Evolutionary conservation across 495 filamentous ascomycete species (phyloP).

Genomic region (Lophiostoma macrostomum): DNA sequence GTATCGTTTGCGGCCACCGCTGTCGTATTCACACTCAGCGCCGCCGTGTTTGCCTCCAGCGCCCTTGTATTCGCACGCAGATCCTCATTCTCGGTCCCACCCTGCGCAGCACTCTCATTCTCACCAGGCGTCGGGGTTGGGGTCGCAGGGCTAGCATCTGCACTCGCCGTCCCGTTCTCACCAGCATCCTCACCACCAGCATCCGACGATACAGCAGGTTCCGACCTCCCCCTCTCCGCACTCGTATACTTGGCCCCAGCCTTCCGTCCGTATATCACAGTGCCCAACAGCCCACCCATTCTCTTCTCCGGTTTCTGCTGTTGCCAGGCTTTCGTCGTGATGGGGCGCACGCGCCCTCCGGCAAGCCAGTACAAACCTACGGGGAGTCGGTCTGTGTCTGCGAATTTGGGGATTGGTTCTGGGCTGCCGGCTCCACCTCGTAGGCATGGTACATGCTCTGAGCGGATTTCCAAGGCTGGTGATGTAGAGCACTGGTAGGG

Average conservation of each 20-base stretch:
- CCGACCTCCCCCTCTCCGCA: neutral
- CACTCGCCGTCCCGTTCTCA: too few relatives aligned
- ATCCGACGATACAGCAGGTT: too few relatives aligned
- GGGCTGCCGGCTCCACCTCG: neutral
- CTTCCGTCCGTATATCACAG: conserved; percentile 10
- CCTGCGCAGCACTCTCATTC: too few relatives aligned
- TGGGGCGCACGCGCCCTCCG: neutral
- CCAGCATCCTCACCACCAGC: too few relatives aligned
- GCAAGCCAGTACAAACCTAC: conserved; percentile 3
- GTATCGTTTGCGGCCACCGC: too few relatives aligned
- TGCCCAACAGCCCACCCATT: conserved; percentile 20
- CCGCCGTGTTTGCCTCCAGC: too few relatives aligned
- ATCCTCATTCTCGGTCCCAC: too few relatives aligned
- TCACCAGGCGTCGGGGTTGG: too few relatives aligned
- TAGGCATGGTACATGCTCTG: neutral
- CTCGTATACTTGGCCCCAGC: conserved; percentile 12
- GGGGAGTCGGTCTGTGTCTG: neutral
- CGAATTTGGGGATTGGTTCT: neutral
- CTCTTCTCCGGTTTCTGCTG: conserved; percentile 10
- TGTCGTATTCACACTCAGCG: too few relatives aligned
- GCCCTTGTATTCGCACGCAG: too few relatives aligned
- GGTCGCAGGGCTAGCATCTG: too few relatives aligned
- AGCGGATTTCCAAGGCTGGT: neutral
- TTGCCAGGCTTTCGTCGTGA: conserved; percentile 4
- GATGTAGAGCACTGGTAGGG: too few relatives aligned